Base-by-base conservation (phyloP, 345 rosid species). In the Dipteronia sinensis region DNA sequence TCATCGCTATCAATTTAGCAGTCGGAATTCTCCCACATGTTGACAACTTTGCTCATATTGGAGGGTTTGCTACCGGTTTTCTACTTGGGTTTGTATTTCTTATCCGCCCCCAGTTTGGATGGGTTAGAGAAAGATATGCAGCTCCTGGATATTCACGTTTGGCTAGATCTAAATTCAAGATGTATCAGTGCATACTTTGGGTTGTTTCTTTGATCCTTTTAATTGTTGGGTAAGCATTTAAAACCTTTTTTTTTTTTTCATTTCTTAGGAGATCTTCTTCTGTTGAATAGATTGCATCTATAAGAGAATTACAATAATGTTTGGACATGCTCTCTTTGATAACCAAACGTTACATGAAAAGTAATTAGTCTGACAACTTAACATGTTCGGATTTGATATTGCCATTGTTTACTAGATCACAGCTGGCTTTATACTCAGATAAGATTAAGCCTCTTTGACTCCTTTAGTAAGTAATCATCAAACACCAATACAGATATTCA, bases 1-100 rank as follows among this genome's bases (percentile, higher is more conserved):
- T 96, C 86, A 89, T 90, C 47, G 86, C 84, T 56, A 77, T 94
- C 65, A 96, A 96, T 84, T 89, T 96, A 85, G 98, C 92, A 10
- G 90, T 94, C 13, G 99, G 99, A 79, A 89, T 92, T 75, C 92
- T 96, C 72, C 99, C 99, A 0, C 95, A 91, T 13, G 97, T 96
- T n/a, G 99, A 96, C 90, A 96, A 94, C 83, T 96, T 92, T 85
- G 97, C 99, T 78, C 99, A 96, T 53, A 88, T 94, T 23, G 99
- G 99, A 82, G 99, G 99, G 46, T 94, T 96, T 85, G 82, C 81
- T 53, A 78, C 99, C 0, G 99, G 99, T 20, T 96, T 96, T 81
- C 83, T 96, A 61, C 92, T 96, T 49, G 99, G 99, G 13, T 92
- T 96, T 77, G 92, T 96, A 71, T 86, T 92, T 73, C 81, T 96